phyloP scores from a whole-genome alignment of 2,329 filamentous ascomycete species.

The Paradendryphiella salina region DNA sequence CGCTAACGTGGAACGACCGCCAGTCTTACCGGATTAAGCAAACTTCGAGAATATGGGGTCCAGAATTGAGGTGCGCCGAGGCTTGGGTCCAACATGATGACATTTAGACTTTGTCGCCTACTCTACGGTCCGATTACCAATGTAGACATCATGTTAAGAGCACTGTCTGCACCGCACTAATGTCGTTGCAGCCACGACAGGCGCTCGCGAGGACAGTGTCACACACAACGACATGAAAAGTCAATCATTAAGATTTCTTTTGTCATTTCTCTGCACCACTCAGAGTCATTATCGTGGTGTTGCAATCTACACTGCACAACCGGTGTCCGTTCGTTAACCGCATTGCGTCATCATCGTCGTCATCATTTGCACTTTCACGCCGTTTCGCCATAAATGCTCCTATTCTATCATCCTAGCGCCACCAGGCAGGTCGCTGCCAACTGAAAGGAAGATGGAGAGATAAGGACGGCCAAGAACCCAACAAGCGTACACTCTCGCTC shows the following conservation, averaged over 20 bases:
- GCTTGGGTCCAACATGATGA: background rate
- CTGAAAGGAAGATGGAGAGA: constrained; percentile 35
- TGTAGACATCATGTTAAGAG: background rate
- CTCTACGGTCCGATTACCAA: background rate
- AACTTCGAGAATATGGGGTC: constrained; percentile 1
- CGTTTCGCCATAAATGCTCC: constrained; percentile 27
- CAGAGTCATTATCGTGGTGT: constrained; percentile 39
- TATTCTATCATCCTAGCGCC: constrained; percentile 41
- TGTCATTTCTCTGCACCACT: constrained; percentile 37
- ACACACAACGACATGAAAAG: background rate
- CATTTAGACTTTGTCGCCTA: background rate
- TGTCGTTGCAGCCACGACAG: background rate
- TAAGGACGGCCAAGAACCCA: constrained; percentile 36
- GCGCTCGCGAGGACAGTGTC: background rate
- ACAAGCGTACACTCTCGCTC: constrained; percentile 35
- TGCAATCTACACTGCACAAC: constrained; percentile 38
- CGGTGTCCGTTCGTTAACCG: constrained; percentile 31
- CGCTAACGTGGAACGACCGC: constrained; percentile 33
- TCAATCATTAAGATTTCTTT: constrained; percentile 27
- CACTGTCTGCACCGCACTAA: background rate
- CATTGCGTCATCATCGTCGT: constrained; percentile 25
- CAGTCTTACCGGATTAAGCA: constrained; percentile 12
- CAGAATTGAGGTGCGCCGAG: background rate
- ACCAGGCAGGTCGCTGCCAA: constrained; percentile 31
- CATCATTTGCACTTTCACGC: constrained; percentile 30